Evolutionary conservation across 2,329 filamentous ascomycete species (phyloP).

Genomic region (Arthrobotrys pseudoclavata): DNA sequence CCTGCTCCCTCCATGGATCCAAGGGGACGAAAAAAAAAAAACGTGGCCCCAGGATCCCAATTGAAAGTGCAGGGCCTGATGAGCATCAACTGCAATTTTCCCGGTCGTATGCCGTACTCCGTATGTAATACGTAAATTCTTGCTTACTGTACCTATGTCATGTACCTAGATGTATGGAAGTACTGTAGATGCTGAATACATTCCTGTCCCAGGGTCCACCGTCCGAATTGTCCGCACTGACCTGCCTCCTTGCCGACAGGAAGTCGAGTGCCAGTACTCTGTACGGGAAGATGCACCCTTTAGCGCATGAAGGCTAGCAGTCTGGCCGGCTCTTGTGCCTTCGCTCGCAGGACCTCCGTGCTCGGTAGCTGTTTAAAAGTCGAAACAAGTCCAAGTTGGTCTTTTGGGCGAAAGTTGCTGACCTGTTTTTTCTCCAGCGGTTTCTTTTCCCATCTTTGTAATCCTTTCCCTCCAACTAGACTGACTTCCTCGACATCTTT

Average conservation of each 20-base stretch:
- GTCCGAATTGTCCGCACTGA: constrained; percentile 32
- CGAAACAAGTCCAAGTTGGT: constrained; percentile 51
- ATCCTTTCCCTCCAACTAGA: constrained; percentile 17
- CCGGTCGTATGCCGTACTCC: constrained; percentile 21
- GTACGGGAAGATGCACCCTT: constrained; percentile 20
- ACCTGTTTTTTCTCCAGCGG: constrained; percentile 52
- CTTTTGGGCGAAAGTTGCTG: constrained; percentile 46
- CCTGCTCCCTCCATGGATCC: neutral
- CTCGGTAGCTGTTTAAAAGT: constrained; percentile 57
- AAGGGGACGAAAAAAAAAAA: constrained; percentile 9
- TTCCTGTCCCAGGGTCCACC: constrained; percentile 21
- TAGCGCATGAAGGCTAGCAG: constrained; percentile 39
- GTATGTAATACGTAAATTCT: neutral
- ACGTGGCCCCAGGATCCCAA: constrained; percentile 16
- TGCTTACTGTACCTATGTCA: neutral
- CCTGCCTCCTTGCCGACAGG: constrained; percentile 50
- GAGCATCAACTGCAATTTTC: constrained; percentile 31
- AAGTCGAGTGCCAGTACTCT: neutral
- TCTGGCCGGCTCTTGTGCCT: constrained; percentile 13
- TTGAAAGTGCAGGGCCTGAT: constrained; percentile 5
- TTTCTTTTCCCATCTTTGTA: constrained; percentile 45
- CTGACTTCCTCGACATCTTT: constrained; percentile 21
- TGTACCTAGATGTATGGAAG: neutral
- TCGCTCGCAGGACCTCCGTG: constrained; percentile 38
- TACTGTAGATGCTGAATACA: neutral